Percentiles rank a stretch among this genome's conserved stretches.
Evolutionary conservation across 495 filamentous ascomycete genomes (phyloP).

Genomic region (Aspergillus indologenus): DNA sequence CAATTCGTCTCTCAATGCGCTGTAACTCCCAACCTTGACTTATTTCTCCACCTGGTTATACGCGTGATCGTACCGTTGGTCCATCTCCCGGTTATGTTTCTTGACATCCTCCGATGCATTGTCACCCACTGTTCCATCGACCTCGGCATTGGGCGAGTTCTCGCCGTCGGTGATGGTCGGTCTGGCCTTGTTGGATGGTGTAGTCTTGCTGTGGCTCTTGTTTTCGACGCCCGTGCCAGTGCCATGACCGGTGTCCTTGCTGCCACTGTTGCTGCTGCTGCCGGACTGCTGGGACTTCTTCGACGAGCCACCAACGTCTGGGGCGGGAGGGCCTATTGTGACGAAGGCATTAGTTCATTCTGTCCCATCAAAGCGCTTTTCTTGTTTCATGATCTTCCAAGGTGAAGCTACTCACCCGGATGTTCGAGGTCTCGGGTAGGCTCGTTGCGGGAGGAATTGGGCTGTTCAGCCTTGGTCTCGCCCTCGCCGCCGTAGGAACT

Average conservation of each 20-base stretch:
- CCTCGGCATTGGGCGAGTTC: conserved; percentile 33
- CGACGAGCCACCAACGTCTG: not conserved
- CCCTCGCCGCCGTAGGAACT: conserved; percentile 25
- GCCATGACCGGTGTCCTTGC: no score
- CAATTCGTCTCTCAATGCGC: no score
- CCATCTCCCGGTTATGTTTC: conserved; percentile 38
- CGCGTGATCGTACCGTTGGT: conserved; percentile 34
- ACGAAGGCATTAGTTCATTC: not conserved
- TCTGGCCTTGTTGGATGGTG: conserved; percentile 36
- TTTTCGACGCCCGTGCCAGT: not conserved
- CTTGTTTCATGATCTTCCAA: not conserved
- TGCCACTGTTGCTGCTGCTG: not conserved
- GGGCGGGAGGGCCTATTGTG: conserved; percentile 1
- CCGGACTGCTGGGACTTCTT: not conserved
- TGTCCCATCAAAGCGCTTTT: not conserved
- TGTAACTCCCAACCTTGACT: conserved; percentile 7
- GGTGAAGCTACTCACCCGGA: conserved; percentile 19
- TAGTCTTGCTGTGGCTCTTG: not conserved
- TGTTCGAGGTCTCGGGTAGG: conserved; percentile 27
- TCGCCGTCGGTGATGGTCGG: conserved; percentile 35
- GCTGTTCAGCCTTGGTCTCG: conserved; percentile 9
- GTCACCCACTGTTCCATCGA: conserved; percentile 23
- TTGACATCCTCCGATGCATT: conserved; percentile 41
- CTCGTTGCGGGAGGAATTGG: conserved; percentile 12
- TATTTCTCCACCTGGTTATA: conserved; percentile 40